Base-by-base conservation (phyloP, 1,139 yeast species). In the Maudiozyma humilis region DNA sequence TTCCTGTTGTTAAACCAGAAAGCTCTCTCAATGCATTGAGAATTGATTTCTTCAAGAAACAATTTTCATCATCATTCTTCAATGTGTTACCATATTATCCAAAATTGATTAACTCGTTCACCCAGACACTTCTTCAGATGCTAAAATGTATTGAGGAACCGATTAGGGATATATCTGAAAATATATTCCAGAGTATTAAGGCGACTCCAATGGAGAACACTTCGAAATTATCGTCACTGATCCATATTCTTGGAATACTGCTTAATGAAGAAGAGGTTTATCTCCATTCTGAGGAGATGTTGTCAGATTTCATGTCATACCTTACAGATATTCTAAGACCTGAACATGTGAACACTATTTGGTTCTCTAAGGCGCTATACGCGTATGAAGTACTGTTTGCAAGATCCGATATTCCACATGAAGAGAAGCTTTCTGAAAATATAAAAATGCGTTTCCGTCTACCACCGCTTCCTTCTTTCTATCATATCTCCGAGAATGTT, bases 351-450 rank as follows among this genome's bases (percentile, higher is more conserved):
- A 66, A 72, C 47, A 60, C 69, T 19, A 61, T 67, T 3, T 80
- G 80, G 76, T 74, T 75, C 52, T 69, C 75, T 1, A 68, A 71
- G 45, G 72, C 75, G 0, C 58, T 82, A 40, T 60, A 67, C 13
- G 69, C 76, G 2, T 67, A 75, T 41, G 80, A 75, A 40, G 74
- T 71, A 38, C 60, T 75, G 7, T 52, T 79, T 38, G 66, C 76
- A 1, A 71, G 67, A 41, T 66, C 73, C 6, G 68, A 66, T 37
- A 56, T 73, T 2, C 80, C 80, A 1, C 51, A 49, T 7, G 47
- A 60, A 19, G 64, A 61, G 27, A 42, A 48, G 6, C 51, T 67
- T 4, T 49, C 55, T 1, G 44, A 45, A 2, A 59, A 57, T 14
- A 58, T 63, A n/a, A 50, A 58, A 32, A 37, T 59, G 13, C 51